Base-by-base conservation (phyloP, 371 early-diverging fungal genomes). In the Parasitella parasitica region DNA sequence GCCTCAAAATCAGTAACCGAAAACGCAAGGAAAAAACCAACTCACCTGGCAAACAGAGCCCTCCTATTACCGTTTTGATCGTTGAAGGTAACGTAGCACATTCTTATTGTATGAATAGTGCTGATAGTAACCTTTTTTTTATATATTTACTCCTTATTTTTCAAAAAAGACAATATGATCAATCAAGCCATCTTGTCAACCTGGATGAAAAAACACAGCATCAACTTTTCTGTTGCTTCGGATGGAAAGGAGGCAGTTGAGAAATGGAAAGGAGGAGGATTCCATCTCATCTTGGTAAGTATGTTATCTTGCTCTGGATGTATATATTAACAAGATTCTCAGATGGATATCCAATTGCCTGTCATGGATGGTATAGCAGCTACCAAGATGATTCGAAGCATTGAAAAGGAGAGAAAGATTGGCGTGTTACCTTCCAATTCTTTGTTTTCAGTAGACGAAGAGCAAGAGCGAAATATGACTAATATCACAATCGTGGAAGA, bases 281-380 rank as follows among this genome's bases (percentile, higher is more conserved):
- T 89, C 64, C 93, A 93, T 68, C 67, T 93, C 39, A 86, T 93
- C 16, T 61, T 92, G 77, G 90, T 89, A 82, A 76, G 81, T 28
- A 11, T 55, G 22, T 26, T 39, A n/a, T 53, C 3, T 32, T 32
- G 6, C 11, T 32, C 6, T 32, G 32, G 32, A 18, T 26, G 37
- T 54, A 51, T 22, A 34, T 37, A 38, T 59, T 56, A 52, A 24
- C 50, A 20, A 26, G 20, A 38, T 37, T 27, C 30, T 16, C 71
- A 88, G 83, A 91, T 92, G 91, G 94, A 94, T 72, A 87, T 94
- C 64, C 88, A 91, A 70, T 79, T 94, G 63, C 92, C 92, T 6
- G 86, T 89, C 1, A 88, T 92, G 90, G 86, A 89, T 63, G 94
- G 94, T 55, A 88, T 94, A 22, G 83, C 87, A 57, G 91, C 91